Evolutionary conservation across 768 basidiomycete species (phyloP).

Genomic region (Lanmaoa pseudosensibilis): DNA sequence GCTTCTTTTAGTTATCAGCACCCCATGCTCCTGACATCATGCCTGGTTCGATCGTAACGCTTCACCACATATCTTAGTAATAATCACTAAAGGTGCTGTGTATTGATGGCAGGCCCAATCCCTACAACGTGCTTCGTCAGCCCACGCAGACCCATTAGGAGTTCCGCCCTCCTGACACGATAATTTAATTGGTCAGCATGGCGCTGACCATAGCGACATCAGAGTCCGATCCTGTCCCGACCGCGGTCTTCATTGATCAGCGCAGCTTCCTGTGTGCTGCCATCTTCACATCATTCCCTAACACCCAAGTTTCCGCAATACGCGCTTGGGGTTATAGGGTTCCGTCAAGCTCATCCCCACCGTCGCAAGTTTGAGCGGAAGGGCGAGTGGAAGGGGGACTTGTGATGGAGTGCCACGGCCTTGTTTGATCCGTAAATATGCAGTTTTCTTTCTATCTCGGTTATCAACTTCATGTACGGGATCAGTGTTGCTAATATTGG

Average conservation of each 20-base stretch:
- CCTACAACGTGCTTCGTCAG: background rate
- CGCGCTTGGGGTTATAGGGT: background rate
- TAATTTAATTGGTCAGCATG: background rate
- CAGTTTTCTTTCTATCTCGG: too few relatives aligned
- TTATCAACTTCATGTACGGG: too few relatives aligned
- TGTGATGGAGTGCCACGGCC: too few relatives aligned
- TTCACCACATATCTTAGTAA: background rate
- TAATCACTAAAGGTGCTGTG: background rate
- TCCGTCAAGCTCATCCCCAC: background rate
- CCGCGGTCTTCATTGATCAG: background rate
- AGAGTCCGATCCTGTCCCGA: background rate
- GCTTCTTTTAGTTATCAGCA: background rate
- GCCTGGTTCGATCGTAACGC: background rate
- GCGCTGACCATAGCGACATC: background rate
- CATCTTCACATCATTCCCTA: background rate
- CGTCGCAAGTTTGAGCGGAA: background rate
- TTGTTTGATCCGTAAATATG: too few relatives aligned
- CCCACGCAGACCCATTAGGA: background rate
- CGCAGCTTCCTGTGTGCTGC: background rate
- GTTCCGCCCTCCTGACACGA: background rate
- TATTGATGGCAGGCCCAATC: background rate
- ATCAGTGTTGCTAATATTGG: too few relatives aligned
- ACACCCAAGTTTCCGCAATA: background rate
- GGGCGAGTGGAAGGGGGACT: background rate
- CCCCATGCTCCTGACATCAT: background rate